Evolutionary conservation across 139 green algal genomes (phyloP).

Genomic region (Chlorella vulgaris): DNA sequence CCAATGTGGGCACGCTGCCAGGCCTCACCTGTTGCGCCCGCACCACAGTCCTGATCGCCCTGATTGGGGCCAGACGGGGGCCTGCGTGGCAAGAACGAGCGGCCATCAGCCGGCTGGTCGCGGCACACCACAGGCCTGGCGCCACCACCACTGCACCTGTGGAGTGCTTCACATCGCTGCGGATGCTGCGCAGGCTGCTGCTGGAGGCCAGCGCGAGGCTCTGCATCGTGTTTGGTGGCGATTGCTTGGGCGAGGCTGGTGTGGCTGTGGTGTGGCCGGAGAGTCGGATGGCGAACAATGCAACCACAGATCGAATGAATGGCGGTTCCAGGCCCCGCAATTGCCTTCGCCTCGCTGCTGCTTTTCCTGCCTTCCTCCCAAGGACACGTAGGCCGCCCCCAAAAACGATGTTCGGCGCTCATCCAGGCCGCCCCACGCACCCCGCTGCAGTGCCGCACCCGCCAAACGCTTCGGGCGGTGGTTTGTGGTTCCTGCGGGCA

Average conservation of each 20-base stretch:
- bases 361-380: no score
- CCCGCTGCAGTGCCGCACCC: no score
- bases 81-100: slow-evolving; percentile 8
- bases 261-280: neutral
- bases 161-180: slow-evolving; percentile 5
- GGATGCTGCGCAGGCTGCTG: neutral
- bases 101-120: neutral
- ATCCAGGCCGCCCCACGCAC: no score
- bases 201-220: neutral
- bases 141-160: neutral
- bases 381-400: no score
- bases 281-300: neutral
- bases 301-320: no score
- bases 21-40: slow-evolving; percentile 25
- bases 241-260: neutral
- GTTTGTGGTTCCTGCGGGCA: no score
- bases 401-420: no score
- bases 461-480: no score
- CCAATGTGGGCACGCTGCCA: no score
- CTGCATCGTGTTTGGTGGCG: slow-evolving; percentile 11
- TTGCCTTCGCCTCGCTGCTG: no score
- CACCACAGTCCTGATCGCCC: neutral
- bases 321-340: no score
- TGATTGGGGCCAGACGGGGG: neutral
- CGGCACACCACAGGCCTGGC: neutral